Percentiles rank a stretch among this genome's conserved stretches.
Evolutionary conservation across 805 yeast species (phyloP).

Genomic region (Ogataea kodamae): DNA sequence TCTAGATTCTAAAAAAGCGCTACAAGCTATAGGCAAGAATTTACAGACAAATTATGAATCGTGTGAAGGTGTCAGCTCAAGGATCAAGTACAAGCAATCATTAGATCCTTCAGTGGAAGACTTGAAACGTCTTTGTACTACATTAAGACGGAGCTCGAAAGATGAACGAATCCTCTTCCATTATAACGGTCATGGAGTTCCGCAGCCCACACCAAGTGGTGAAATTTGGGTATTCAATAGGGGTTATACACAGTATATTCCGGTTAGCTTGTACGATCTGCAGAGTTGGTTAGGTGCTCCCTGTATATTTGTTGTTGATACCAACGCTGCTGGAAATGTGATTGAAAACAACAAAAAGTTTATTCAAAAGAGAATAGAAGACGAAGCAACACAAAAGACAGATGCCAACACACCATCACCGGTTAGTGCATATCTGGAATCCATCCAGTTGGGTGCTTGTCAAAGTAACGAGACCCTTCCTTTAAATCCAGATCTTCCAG

Average conservation of each 20-base stretch:
- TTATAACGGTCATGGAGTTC: constrained; percentile 98
- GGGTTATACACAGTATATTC: constrained; percentile 96
- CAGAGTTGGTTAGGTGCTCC: constrained; percentile 99
- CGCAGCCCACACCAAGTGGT: constrained; percentile 93
- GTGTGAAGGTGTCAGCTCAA: constrained; percentile 50
- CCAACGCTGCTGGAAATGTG: constrained; percentile 92
- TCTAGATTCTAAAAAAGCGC: constrained; percentile 84
- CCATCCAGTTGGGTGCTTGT: constrained; percentile 93
- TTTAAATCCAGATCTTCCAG: constrained; percentile 92
- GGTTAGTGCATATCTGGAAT: constrained; percentile 69
- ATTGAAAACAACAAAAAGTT: constrained; percentile 84
- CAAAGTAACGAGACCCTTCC: constrained; percentile 80
- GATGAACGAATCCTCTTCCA: constrained; percentile 92
- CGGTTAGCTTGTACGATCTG: constrained; percentile 89
- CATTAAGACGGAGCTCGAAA: constrained; percentile 83
- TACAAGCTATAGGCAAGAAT: constrained; percentile 85
- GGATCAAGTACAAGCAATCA: constrained; percentile 87
- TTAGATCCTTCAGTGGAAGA: constrained; percentile 96
- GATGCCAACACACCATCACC: constrained; percentile 55
- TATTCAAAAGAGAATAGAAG: constrained; percentile 84
- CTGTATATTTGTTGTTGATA: constrained; percentile 90
- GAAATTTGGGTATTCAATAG: constrained; percentile 98
- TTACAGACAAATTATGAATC: constrained; percentile 88
- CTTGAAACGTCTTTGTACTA: constrained; percentile 84
- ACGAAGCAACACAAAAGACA: constrained; percentile 64